Evolutionary conservation across 805 yeast genomes (phyloP), one percentile per base, ranked within the genome.

Genomic region (Yamadazyma paraphyllophila): DNA sequence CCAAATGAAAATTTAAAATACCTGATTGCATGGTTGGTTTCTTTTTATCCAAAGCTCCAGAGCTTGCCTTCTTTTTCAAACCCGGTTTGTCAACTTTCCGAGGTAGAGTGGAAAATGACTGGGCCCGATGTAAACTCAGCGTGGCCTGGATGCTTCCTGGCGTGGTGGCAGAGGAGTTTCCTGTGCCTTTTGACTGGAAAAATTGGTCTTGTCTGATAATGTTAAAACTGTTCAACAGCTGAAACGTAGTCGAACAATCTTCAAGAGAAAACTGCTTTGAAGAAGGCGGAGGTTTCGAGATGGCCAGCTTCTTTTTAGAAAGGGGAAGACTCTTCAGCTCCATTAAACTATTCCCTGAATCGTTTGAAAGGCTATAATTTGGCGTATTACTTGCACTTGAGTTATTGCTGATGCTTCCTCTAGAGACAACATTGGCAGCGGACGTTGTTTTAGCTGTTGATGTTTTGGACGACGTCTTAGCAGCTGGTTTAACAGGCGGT

Each of bases 1-100:
- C 31, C 14, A 39, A 31, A 12, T 29, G 36, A 12, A 39, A 39
- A 41, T 61, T 61, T 27, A 52, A 51, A 36, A 66, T 57, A 1
- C 71, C 68, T 3, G 65, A 55, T 48, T 62, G 58, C 63, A 65
- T 60, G 46, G 52, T 57, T 41, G 57, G 16, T 15, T 35, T 42
- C 13, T 27, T 35, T 15, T 29, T 42, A 15, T 37, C 41, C 7
- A 37, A 16, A 20, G 14, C 31, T 9, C 29, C n/a, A 14, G 37
- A n/a, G 14, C 41, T 36, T 3, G 4, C 6, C 12, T 44, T 39
- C 25, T 44, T 44, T 14, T 24, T 34, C 27, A 44, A 35, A 11
- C 13, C 20, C 7, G 38, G 44, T 11, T 42, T 42, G 20, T 42
- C 45, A 7, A 36, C 14, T 20, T 42, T 42, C 14, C 12, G 32